Evolutionary conservation across 2,329 filamentous ascomycete species (phyloP), one percentile per base, ranked within the genome.

Genomic region (Sphaerulina musiva): DNA sequence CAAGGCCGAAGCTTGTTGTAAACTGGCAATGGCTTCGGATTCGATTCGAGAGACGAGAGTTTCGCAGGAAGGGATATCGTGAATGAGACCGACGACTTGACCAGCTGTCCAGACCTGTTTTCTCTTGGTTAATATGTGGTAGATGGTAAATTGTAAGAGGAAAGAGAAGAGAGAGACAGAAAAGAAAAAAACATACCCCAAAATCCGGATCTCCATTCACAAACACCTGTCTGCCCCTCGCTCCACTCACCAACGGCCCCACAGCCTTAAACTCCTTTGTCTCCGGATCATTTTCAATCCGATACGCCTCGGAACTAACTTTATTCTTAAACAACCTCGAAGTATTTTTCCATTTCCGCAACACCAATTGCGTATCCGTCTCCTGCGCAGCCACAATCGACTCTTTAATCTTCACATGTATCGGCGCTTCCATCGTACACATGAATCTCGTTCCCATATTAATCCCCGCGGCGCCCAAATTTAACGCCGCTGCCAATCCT

Each of bases 381-480:
- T 98, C 93, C 59, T 89, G 80, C 1, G 91, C 87, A 52, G 83
- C 80, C 48, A 96, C 90, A 66, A 98, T 98, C 62, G 87, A 80
- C 71, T 95, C 80, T 80, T 98, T 98, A 76, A 98, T 89, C 63
- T 95, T 95, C 46, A 82, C 70, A 74, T 98, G 93, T 60, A 98
- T 87, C 0, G 93, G 93, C 12, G 91, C 85, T 73, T 97, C 93
- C 43, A 92, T 78, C 0, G 93, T 97, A 76, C 87, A 92, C 88
- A 98, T 95, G 77, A 97, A 98, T 41, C 93, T 80, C 8, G 93
- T 98, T 54, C 93, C 93, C 93, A 98, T 98, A 75, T 98, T 98
- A 74, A 97, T 85, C 59, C 93, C 93, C 70, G 89, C 88, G 0
- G 93, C 93, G 36, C 93, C 93, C 10, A 98, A 80, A 40, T 86